phyloP scores from a whole-genome alignment of 2,329 filamentous ascomycete genomes.

The Pseudogymnoascus sp. region DNA sequence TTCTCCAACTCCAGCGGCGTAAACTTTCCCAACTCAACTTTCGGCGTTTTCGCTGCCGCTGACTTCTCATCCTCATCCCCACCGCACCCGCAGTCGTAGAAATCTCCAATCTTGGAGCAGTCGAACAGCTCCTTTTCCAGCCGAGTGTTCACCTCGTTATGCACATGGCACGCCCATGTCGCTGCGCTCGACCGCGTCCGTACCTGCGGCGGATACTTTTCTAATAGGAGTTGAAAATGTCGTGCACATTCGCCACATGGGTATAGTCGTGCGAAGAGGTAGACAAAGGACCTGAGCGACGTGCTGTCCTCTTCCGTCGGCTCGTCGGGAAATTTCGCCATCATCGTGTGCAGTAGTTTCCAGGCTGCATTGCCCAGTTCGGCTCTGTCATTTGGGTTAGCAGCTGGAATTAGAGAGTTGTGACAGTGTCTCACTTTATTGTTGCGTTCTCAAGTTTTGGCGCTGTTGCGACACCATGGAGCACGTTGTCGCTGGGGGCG shows the following conservation, averaged over 20 bases:
- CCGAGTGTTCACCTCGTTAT: slow-evolving; percentile 59
- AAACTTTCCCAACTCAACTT: slow-evolving; percentile 26
- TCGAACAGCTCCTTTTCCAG: slow-evolving; percentile 55
- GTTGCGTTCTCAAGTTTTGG: slow-evolving; percentile 78
- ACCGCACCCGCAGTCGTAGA: slow-evolving; percentile 63
- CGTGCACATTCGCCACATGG: slow-evolving; percentile 61
- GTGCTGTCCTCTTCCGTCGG: slow-evolving; percentile 53
- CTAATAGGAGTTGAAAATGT: slow-evolving; percentile 55
- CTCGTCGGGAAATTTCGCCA: slow-evolving; percentile 58
- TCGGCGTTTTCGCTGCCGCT: slow-evolving; percentile 25
- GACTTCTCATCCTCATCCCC: slow-evolving; percentile 46
- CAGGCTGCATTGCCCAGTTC: slow-evolving; percentile 60
- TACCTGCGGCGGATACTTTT: slow-evolving; percentile 56
- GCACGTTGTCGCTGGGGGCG: slow-evolving; percentile 33
- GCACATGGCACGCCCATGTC: slow-evolving; percentile 59
- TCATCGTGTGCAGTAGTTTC: slow-evolving; percentile 64
- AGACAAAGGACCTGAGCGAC: slow-evolving; percentile 55
- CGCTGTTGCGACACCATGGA: slow-evolving; percentile 64
- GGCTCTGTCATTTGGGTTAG: slow-evolving; percentile 24
- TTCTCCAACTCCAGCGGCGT: slow-evolving; percentile 28
- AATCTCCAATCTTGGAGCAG: slow-evolving; percentile 59
- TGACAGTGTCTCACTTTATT: slow-evolving; percentile 48
- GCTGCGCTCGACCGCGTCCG: slow-evolving; percentile 54
- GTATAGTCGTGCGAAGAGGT: slow-evolving; percentile 59
- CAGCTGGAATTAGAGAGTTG: background rate